Conservation (phyloP, 257 asterid genomes). For the Misopates orontium region DNA sequence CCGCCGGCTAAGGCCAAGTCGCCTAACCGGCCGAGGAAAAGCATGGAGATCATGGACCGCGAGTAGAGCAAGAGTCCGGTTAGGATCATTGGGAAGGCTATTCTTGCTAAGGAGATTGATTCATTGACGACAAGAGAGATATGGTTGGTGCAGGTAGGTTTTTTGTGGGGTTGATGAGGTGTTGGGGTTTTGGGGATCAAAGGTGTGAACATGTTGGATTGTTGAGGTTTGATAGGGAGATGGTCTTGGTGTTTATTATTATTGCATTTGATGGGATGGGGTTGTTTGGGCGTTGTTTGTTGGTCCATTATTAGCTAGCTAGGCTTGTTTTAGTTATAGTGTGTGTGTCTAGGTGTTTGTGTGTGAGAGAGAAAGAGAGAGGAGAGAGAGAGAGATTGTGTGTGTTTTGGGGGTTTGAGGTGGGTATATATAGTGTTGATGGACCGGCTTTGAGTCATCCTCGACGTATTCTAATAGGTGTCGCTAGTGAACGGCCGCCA, state of each 20-base stretch:
- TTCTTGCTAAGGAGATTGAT: constrained; percentile 41
- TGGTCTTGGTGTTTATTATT: neutral
- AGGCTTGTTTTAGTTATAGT: neutral
- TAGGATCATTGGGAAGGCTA: constrained; percentile 73
- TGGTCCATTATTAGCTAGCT: constrained; percentile 40
- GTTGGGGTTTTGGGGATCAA: constrained; percentile 52
- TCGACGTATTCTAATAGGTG: neutral
- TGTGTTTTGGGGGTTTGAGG: constrained; percentile 11
- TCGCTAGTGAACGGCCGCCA: constrained; percentile 24
- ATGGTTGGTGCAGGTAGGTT: constrained; percentile 22
- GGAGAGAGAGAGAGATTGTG: constrained; percentile 19
- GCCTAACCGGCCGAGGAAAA: constrained; percentile 73
- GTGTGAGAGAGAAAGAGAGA: neutral
- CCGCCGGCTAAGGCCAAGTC: constrained; percentile 75
- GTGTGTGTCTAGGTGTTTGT: neutral
- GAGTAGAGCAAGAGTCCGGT: constrained; percentile 75
- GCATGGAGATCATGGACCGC: constrained; percentile 86
- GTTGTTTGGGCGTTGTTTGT: constrained; percentile 28
- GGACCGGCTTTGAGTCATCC: neutral
- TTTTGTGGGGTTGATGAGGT: constrained; percentile 8
- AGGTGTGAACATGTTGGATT: constrained; percentile 36
- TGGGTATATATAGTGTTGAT: constrained; percentile 26
- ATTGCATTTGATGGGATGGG: constrained; percentile 18
- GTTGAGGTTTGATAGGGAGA: constrained; percentile 18
- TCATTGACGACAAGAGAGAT: constrained; percentile 42